Percentiles rank a stretch among this genome's conserved stretches.
phyloP scores from a whole-genome alignment of 2,329 filamentous ascomycete species.

The Aspergillus sp. region DNA sequence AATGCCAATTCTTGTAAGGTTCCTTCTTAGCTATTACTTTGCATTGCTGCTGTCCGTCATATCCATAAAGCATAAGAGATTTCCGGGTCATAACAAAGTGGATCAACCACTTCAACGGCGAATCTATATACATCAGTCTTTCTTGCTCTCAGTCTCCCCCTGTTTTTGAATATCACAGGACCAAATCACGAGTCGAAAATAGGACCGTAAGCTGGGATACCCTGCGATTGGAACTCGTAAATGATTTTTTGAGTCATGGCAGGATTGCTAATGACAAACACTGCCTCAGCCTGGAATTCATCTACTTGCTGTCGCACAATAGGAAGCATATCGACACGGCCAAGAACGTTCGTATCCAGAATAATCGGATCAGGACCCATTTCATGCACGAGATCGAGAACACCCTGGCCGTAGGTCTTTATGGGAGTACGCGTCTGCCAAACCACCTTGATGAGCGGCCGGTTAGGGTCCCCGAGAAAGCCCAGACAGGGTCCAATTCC shows the following conservation, averaged over 20 bases:
- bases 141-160: background rate
- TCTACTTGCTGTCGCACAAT: constrained; percentile 49
- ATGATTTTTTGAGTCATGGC: constrained; percentile 64
- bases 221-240: constrained; percentile 61
- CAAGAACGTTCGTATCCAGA: constrained; percentile 59
- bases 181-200: constrained; percentile 62
- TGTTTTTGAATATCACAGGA: background rate
- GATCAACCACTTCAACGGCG: no score
- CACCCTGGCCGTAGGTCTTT: constrained; percentile 56
- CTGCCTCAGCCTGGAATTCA: constrained; percentile 56
- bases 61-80: no score
- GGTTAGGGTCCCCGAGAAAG: constrained; percentile 48
- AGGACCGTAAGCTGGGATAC: constrained; percentile 65
- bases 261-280: constrained; percentile 69
- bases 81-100: background rate
- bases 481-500: constrained; percentile 67
- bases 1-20: constrained; percentile 2
- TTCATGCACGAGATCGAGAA: constrained; percentile 52
- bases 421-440: constrained; percentile 64
- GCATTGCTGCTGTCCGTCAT: background rate
- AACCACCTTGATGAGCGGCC: constrained; percentile 52
- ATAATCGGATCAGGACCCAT: constrained; percentile 62
- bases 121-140: background rate
- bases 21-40: background rate
- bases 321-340: constrained; percentile 58